Conservation (phyloP, 345 rosid genomes). For the Populus ilicifolia region DNA sequence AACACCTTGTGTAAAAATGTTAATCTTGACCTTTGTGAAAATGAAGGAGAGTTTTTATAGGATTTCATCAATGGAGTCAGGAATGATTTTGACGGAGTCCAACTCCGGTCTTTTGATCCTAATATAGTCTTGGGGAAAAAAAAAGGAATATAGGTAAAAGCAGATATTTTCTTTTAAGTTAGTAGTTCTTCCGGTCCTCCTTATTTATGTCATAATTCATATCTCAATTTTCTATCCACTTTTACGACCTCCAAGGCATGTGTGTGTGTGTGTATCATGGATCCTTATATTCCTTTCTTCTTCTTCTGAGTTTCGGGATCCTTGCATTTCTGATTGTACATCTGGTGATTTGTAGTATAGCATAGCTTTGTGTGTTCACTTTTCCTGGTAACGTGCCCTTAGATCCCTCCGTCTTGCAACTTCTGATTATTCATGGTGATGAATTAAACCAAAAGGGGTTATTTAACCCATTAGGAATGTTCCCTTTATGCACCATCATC, state of each 20-base stretch:
- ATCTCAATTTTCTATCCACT: no score
- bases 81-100: background rate
- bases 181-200: no score
- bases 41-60: background rate
- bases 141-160: background rate
- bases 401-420: background rate
- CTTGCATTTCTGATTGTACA: background rate
- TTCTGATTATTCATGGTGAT: background rate
- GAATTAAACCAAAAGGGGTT: background rate
- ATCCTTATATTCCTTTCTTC: background rate
- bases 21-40: no score
- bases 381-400: background rate
- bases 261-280: background rate
- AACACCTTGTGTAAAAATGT: no score
- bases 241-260: no score
- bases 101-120: background rate
- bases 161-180: background rate
- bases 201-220: no score
- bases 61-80: background rate
- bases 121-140: background rate
- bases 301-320: background rate
- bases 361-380: background rate
- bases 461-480: background rate
- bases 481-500: background rate
- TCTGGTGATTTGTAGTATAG: background rate